These are phyloP conservation scores for Jimgerdemannia lactiflua DNA, from an alignment of 192 early-diverging fungal genomes.

Conservation along the genomic window DNA sequence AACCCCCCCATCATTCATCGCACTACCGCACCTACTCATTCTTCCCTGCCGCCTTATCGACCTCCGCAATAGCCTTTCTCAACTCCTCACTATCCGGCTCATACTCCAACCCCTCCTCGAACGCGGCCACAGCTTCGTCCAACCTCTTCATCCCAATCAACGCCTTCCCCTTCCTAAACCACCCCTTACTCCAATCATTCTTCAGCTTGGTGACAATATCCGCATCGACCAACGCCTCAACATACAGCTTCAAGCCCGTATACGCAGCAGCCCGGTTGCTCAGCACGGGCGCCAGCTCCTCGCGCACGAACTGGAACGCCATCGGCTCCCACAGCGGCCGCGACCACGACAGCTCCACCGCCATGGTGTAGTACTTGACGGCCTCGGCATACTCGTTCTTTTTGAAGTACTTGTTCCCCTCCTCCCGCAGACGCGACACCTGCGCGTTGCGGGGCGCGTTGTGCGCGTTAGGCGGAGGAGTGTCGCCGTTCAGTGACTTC, in stretches of 20 bases:
- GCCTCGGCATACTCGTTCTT: slow-evolving; percentile 80
- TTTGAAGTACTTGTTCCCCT: slow-evolving; percentile 87
- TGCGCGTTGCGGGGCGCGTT: slow-evolving; percentile 50
- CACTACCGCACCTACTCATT: too few species aligned
- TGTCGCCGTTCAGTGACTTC: slow-evolving; percentile 52
- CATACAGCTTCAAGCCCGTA: slow-evolving; percentile 57
- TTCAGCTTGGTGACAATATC: slow-evolving; percentile 65
- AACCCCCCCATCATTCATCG: too few species aligned
- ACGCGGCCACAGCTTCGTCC: slow-evolving; percentile 78
- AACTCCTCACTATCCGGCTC: slow-evolving; percentile 76
- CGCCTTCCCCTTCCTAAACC: slow-evolving; percentile 81
- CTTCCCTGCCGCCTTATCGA: slow-evolving; percentile 17
- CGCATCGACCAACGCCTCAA: slow-evolving; percentile 70
- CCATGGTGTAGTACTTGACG: slow-evolving; percentile 83
- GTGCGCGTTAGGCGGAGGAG: slow-evolving; percentile 64
- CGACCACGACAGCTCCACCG: slow-evolving; percentile 74
- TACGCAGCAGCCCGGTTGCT: slow-evolving; percentile 68
- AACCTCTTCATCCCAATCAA: slow-evolving; percentile 78
- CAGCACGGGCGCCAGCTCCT: slow-evolving; percentile 62
- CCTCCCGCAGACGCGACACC: slow-evolving; percentile 58
- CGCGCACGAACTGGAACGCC: slow-evolving; percentile 48
- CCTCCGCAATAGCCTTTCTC: slow-evolving; percentile 69
- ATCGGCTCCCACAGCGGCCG: slow-evolving; percentile 74
- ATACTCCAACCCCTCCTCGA: slow-evolving; percentile 72
- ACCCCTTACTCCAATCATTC: slow-evolving; percentile 70